Base-by-base conservation (phyloP, 345 rosid species). In the Populus alba region DNA sequence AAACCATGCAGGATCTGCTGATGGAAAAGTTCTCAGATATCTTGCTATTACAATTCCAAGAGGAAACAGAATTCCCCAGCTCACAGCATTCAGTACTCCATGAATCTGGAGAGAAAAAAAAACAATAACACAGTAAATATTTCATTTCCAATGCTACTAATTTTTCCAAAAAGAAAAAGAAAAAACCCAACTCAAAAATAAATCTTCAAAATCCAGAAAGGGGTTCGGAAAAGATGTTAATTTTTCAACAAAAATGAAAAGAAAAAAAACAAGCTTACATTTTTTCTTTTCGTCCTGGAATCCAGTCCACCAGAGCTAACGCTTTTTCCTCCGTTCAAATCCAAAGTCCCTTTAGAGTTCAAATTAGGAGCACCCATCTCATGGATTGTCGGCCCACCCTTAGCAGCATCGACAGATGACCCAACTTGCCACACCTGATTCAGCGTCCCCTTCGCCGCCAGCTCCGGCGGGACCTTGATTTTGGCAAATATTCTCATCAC, bases 391-490 rank as follows among this genome's bases (percentile, higher is more conserved):
- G 87, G 89, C 29, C 0, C 38, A 25, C 87, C 91, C 38, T 49
- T 70, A 6, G 3, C 53, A 8, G 22, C 72, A 8, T 79, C 73
- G 18, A 89, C 90, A 17, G 77, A 67, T 18, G 88, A 80, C 8
- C 98, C 96, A 33, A 91, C 89, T 79, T 95, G 98, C 99, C 99
- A 95, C 20, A 93, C 93, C 73, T 92, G 97, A 78, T 92, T 91
- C 77, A 93, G 73, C 39, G 70, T 68, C 11, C 84, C 84, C 67
- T 73, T 85, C 68, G 81, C 79, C 22, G 83, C 85, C 71, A 77
- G 69, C 16, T 84, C 83, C 8, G 70, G 81, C 68, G 89, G 91
- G 35, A 95, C 89, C 79, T 91, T 93, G 59, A 92, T 68, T 16
- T 87, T 81, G 11, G 91, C 91, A 72, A 41, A 88, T 18, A 95